Base-by-base conservation (phyloP, 768 basidiomycete genomes). In the Kwoniella shandongensis region DNA sequence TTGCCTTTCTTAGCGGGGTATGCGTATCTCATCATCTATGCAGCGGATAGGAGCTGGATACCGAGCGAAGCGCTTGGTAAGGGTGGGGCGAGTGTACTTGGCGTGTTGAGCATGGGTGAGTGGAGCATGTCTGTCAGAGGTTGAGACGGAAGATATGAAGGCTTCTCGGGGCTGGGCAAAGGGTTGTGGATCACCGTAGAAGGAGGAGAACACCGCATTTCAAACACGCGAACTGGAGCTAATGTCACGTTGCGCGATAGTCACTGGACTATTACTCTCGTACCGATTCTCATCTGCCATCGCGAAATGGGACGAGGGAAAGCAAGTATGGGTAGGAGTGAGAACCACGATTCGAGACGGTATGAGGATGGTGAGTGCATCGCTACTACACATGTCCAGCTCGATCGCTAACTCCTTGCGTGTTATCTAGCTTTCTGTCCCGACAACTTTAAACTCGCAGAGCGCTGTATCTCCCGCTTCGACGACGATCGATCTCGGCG, bases 251-350 rank as follows among this genome's bases (percentile, higher is more conserved):
- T 36, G 22, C 39, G 29, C n/a, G n/a, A 46, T 40, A 73, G 73
- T 74, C 12, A 73, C 69, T 18, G 73, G 73, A 6, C 57, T 76
- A 38, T 51, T 76, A 13, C 56, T 76, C 15, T 70, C 66, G 18
- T 75, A 76, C 58, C 54, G 70, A 4, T 72, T 70, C 41, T 73
- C 68, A 6, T 60, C 64, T 2, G 73, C 75, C 0, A 59, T 75
- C 10, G 54, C 63, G 1, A 73, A 72, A 47, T 76, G 73, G 73
- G 70, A 73, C 18, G 69, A 72, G 35, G 75, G 75, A 4, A 73
- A 69, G 51, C 68, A 66, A 47, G 66, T 71, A 0, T 76, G 75
- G 75, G 62, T 67, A 17, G 70, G 51, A 23, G 57, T 75, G 1
- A 57, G 68, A 23, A 62, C 57, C 1, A 58, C 63, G 23, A 66